phyloP scores from a whole-genome alignment of 169 alveolate species.

The Neospora caninum region DNA sequence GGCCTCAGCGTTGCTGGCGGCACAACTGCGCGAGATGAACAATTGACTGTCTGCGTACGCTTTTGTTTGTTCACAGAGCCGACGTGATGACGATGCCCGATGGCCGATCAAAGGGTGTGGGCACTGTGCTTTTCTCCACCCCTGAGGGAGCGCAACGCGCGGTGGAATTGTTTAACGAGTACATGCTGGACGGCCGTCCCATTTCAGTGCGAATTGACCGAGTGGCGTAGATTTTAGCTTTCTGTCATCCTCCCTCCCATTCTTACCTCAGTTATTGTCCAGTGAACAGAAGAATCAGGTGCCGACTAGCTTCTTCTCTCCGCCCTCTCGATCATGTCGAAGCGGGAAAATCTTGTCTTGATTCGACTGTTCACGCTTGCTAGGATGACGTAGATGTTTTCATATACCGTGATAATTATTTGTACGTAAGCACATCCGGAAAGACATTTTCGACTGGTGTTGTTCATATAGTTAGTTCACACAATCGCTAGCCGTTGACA shows the following conservation, averaged over 20 bases:
- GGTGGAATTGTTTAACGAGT: conserved; percentile 53
- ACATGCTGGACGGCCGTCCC: conserved; percentile 68
- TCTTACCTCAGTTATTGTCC: background rate
- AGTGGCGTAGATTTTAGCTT: conserved; percentile 10
- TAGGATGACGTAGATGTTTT: background rate
- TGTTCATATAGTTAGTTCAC: background rate
- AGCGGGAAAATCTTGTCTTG: background rate
- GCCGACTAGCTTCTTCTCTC: background rate
- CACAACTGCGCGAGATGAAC: no score
- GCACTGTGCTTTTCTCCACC: conserved; percentile 63
- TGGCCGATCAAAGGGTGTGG: conserved; percentile 73
- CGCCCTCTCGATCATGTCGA: background rate
- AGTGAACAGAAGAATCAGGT: background rate
- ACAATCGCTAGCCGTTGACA: background rate
- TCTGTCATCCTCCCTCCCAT: background rate
- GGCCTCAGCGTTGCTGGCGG: no score
- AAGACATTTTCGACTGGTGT: background rate
- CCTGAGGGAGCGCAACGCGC: conserved; percentile 70
- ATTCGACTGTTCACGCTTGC: background rate
- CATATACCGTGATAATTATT: background rate
- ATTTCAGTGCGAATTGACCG: conserved; percentile 71
- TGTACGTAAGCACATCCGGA: background rate
- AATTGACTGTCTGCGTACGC: no score
- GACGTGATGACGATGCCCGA: conserved; percentile 68
- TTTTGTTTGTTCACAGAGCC: conserved; percentile 40